phyloP scores from a whole-genome alignment of 495 filamentous ascomycete species.

The Tuber umbilicatum region DNA sequence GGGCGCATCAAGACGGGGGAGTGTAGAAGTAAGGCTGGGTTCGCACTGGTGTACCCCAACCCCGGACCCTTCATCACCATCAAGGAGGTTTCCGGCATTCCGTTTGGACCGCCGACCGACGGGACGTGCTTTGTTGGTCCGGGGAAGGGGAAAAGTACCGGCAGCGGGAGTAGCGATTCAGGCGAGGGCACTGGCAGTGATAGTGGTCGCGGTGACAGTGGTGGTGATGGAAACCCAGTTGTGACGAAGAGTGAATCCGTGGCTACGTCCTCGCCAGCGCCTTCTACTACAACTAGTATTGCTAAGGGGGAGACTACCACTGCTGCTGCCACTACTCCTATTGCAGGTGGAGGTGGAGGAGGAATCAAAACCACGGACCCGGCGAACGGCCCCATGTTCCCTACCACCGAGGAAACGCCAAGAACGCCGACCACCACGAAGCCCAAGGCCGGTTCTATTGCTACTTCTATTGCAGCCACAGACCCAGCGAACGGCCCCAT shows the following conservation, averaged over 20 bases:
- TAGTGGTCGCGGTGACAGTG: not conserved
- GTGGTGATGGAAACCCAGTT: not conserved
- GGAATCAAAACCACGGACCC: not conserved
- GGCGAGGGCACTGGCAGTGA: not conserved
- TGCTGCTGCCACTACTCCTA: not conserved
- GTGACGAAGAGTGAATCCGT: not conserved
- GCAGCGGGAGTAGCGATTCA: constrained; percentile 1
- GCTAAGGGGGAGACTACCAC: not conserved
- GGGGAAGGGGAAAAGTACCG: not conserved
- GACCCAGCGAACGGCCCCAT: not conserved
- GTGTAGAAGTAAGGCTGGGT: constrained; percentile 31
- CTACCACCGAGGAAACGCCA: not conserved
- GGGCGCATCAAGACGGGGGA: constrained; percentile 27
- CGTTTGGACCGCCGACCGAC: constrained; percentile 9
- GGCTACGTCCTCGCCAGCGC: not conserved
- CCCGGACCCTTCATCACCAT: constrained; percentile 26
- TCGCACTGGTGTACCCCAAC: constrained; percentile 23
- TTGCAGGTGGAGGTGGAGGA: not conserved
- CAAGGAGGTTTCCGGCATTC: constrained; percentile 14
- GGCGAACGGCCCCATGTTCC: not conserved
- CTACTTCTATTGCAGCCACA: not conserved
- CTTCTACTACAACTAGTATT: not conserved
- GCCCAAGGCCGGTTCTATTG: no score
- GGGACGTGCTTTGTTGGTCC: not conserved
- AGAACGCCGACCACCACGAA: no score